phyloP scores from a whole-genome alignment of 192 early-diverging fungal genomes.

The Backusella sp. region DNA sequence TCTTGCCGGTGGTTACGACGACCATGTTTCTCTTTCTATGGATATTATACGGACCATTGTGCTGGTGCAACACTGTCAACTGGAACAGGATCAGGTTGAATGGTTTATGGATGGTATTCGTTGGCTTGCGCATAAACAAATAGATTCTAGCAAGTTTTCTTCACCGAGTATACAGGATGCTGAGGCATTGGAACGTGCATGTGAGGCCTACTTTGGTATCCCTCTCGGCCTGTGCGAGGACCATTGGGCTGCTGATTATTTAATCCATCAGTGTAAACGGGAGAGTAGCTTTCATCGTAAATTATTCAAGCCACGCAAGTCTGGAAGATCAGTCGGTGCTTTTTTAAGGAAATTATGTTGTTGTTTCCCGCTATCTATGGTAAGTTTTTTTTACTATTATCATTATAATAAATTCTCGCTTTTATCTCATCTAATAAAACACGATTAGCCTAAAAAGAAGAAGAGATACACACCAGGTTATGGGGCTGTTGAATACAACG shows the following conservation, averaged over 20 bases:
- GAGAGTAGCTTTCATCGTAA: background rate
- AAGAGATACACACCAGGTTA: background rate
- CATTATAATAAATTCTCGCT: background rate
- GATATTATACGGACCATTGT: background rate
- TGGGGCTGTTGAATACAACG: background rate
- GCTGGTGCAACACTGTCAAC: constrained; percentile 1
- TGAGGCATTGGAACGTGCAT: background rate
- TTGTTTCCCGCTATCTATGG: background rate
- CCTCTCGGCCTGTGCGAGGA: constrained; percentile 6
- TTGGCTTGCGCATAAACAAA: background rate
- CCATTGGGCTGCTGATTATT: constrained; percentile 6
- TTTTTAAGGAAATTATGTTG: background rate
- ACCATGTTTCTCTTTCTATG: background rate
- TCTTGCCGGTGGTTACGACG: background rate
- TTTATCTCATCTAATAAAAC: background rate
- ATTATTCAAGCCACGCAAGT: background rate
- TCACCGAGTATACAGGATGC: too few species aligned
- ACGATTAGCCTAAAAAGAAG: background rate
- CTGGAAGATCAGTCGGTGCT: background rate
- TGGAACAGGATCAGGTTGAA: background rate
- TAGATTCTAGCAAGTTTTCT: too few species aligned
- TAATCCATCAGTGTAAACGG: background rate
- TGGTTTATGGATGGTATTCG: background rate
- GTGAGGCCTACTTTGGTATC: constrained; percentile 11
- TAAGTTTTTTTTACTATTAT: background rate